phyloP scores from a whole-genome alignment of 495 filamentous ascomycete species.

The Penicillium herquei region DNA sequence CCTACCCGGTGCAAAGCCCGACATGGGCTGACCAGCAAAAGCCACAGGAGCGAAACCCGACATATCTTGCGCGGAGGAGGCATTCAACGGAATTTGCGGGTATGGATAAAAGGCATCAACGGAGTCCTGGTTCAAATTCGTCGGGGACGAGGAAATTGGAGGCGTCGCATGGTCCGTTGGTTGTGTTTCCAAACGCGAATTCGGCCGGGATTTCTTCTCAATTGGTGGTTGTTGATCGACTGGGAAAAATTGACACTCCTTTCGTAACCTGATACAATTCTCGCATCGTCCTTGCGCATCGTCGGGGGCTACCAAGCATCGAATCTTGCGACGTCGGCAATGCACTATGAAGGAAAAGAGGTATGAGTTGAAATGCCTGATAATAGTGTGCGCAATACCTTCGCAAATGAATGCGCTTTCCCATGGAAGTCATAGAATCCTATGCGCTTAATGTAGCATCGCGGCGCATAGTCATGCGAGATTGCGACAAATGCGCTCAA shows the following conservation, averaged over 20 bases:
- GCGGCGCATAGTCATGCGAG: background rate
- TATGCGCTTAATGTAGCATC: too few species aligned
- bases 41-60: constrained; percentile 29
- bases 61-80: constrained; percentile 36
- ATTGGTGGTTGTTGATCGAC: constrained; percentile 78
- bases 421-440: too few species aligned
- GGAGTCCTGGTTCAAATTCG: constrained; percentile 29
- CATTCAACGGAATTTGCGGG: constrained; percentile 35
- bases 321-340: constrained; percentile 92
- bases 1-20: constrained; percentile 38
- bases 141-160: constrained; percentile 41
- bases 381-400: background rate
- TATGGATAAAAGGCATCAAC: constrained; percentile 45
- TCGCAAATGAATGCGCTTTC: background rate
- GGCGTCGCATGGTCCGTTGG: constrained; percentile 46
- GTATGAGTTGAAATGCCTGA: constrained; percentile 8
- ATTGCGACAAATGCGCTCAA: background rate
- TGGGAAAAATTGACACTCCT: constrained; percentile 91
- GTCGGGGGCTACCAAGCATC: constrained; percentile 77
- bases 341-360: constrained; percentile 59
- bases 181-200: constrained; percentile 40
- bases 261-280: constrained; percentile 94
- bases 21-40: constrained; percentile 35
- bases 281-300: constrained; percentile 84
- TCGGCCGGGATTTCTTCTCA: constrained; percentile 51